phyloP scores from a whole-genome alignment of 345 rosid genomes.

The Linum tenue region DNA sequence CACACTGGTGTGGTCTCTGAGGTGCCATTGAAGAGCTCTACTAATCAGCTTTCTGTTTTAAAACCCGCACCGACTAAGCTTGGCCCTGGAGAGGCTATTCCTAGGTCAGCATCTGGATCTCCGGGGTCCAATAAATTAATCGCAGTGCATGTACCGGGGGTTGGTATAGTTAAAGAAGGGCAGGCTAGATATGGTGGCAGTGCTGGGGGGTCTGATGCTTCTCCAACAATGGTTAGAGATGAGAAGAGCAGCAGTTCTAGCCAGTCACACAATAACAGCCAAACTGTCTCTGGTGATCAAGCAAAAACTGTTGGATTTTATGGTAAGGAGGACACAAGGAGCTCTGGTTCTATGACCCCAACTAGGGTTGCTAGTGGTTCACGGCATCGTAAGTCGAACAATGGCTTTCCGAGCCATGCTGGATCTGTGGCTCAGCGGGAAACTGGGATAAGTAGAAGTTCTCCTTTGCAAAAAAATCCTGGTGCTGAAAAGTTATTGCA shows the following conservation, averaged over 20 bases:
- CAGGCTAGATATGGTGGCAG: slow-evolving; percentile 31
- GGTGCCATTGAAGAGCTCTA: slow-evolving; percentile 47
- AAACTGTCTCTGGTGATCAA: slow-evolving; percentile 60
- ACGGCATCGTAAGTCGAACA: slow-evolving; percentile 44
- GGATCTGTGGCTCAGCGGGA: slow-evolving; percentile 38
- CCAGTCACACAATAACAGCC: slow-evolving; percentile 75
- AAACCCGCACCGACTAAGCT: slow-evolving; percentile 48
- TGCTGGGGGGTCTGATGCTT: slow-evolving; percentile 33
- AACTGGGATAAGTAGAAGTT: slow-evolving; percentile 35
- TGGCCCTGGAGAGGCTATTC: slow-evolving; percentile 37
- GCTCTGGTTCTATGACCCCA: slow-evolving; percentile 42
- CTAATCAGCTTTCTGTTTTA: slow-evolving; percentile 45
- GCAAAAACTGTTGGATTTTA: slow-evolving; percentile 43
- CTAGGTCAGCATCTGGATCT: slow-evolving; percentile 43
- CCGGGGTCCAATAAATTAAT: slow-evolving; percentile 49
- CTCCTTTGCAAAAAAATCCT: slow-evolving; percentile 37
- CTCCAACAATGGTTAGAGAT: slow-evolving; percentile 37
- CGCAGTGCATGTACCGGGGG: slow-evolving; percentile 36
- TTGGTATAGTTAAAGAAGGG: slow-evolving; percentile 42
- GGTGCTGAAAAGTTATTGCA: slow-evolving; percentile 50
- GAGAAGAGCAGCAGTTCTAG: slow-evolving; percentile 81
- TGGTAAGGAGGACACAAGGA: slow-evolving; percentile 57
- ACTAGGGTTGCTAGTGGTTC: slow-evolving; percentile 38
- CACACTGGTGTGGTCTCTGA: slow-evolving; percentile 52
- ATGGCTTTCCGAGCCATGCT: slow-evolving; percentile 39